Base-by-base conservation (phyloP, 768 basidiomycete species). In the Leccinum boreale region DNA sequence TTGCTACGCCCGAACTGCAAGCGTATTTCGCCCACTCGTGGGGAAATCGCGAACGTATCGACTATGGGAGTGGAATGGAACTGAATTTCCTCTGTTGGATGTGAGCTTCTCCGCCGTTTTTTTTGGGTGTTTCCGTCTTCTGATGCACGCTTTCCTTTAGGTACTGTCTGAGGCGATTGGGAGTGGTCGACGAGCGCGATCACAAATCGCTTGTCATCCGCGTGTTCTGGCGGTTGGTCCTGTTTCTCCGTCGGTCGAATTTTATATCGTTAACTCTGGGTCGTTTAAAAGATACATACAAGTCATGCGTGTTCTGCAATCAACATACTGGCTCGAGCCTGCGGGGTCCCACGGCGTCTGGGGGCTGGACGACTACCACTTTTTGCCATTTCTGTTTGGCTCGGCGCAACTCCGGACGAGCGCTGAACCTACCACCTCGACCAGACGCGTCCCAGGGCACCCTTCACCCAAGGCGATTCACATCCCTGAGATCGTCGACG, bases 41-140 rank as follows among this genome's bases (percentile, higher is more conserved):
- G 95, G 97, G 97, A 1, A 97, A 90, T 70, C 78, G 89, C 28
- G 84, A 88, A 50, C 79, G 97, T 9, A 94, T 99, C 54, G 97
- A 99, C 73, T 99, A 99, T 73, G 97, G 97, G n/a, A 97, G 94
- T 65, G 97, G 97, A 14, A 98, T 98, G 96, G 97, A 99, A 69
- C 80, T 98, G 46, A 96, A 98, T 73, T 99, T 98, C 67, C 58
- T 98, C 3, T 98, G 95, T 66, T 98, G 94, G 94, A 69, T 98
- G 95, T 97, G 69, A 63, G 92, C 77, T 11, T 1, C 21, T 9
- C 15, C 5, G 6, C 3, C 50, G 0, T 9, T 3, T 14, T 31
- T 49, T 49, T 36, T 33, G 12, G 14, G 17, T n/a, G 11, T 26
- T 3, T 2, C 6, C 49, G 2, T 7, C 24, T 46, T 31, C 28